Percentiles rank a stretch among this genome's conserved stretches.
Conservation (phyloP, 169 alveolate genomes). For the Plasmodium chabaudi region DNA sequence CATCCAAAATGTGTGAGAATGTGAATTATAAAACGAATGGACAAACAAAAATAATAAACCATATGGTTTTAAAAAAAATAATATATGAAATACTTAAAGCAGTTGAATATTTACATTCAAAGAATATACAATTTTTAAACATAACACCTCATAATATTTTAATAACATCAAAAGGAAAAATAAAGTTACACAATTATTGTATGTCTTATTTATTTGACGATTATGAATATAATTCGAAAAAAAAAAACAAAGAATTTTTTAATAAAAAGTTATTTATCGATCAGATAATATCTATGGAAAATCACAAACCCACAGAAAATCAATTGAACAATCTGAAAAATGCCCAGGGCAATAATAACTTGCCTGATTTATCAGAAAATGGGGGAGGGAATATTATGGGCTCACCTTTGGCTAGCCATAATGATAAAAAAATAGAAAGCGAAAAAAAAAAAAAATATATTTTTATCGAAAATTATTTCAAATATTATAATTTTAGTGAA, state of each 20-base stretch:
- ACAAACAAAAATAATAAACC: conserved; percentile 22
- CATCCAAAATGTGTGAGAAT: background rate
- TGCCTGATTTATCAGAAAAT: background rate
- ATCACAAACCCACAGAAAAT: background rate
- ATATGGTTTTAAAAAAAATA: conserved; percentile 11
- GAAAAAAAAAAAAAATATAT: background rate
- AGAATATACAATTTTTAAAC: conserved; percentile 9
- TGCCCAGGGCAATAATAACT: too few species aligned
- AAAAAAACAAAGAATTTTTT: conserved; percentile 13
- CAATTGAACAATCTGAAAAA: too few species aligned
- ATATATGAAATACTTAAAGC: conserved; percentile 22
- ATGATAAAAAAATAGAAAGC: background rate
- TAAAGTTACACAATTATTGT: conserved; percentile 57
- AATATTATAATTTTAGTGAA: background rate
- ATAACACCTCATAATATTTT: conserved; percentile 19
- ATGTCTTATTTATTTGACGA: conserved; percentile 22
- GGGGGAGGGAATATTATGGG: background rate
- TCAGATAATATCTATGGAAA: background rate
- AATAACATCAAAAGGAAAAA: conserved; percentile 29
- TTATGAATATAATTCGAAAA: background rate
- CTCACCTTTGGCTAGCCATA: background rate
- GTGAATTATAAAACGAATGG: too few species aligned
- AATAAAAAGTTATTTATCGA: background rate
- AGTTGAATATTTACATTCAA: conserved; percentile 34
- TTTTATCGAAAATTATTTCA: background rate